Conservation (phyloP, 306 rosid genomes). For the Cicer bijugum region DNA sequence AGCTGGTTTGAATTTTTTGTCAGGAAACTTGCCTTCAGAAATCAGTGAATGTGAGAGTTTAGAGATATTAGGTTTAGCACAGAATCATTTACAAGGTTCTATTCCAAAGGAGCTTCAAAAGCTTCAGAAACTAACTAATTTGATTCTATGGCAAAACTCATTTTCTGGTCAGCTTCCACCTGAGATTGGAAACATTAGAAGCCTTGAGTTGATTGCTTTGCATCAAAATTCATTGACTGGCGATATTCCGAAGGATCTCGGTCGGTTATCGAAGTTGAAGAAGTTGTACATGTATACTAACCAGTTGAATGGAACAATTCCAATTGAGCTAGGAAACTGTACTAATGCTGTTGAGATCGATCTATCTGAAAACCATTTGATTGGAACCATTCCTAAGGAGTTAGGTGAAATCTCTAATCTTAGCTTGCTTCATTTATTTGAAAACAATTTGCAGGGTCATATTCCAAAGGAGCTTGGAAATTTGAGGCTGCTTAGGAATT, state of each 20-base stretch:
- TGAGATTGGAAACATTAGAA: slow-evolving; percentile 68
- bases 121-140: slow-evolving; percentile 67
- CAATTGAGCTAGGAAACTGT: slow-evolving; percentile 67
- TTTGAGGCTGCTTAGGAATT: slow-evolving; percentile 52
- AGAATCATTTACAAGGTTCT: slow-evolving; percentile 68
- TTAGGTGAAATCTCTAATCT: slow-evolving; percentile 62
- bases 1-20: slow-evolving; percentile 65
- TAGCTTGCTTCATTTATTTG: slow-evolving; percentile 72
- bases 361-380: slow-evolving; percentile 69
- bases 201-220: slow-evolving; percentile 69
- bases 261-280: slow-evolving; percentile 55
- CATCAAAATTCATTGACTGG: slow-evolving; percentile 63
- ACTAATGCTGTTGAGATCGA: slow-evolving; percentile 71
- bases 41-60: slow-evolving; percentile 67
- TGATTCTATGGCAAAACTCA: slow-evolving; percentile 71
- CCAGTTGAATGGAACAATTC: slow-evolving; percentile 73
- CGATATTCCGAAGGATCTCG: slow-evolving; percentile 60
- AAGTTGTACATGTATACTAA: slow-evolving; percentile 72
- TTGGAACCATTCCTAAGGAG: slow-evolving; percentile 65
- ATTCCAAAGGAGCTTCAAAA: slow-evolving; percentile 65
- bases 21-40: slow-evolving; percentile 62
- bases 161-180: slow-evolving; percentile 69
- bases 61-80: slow-evolving; percentile 70
- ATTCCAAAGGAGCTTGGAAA: slow-evolving; percentile 66
- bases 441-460: slow-evolving; percentile 65